Percentiles rank a stretch among this genome's conserved stretches.
These are phyloP conservation scores for Trichomonas gallinae DNA, from an alignment of 208 protist genomes.

Conservation along the genomic window DNA sequence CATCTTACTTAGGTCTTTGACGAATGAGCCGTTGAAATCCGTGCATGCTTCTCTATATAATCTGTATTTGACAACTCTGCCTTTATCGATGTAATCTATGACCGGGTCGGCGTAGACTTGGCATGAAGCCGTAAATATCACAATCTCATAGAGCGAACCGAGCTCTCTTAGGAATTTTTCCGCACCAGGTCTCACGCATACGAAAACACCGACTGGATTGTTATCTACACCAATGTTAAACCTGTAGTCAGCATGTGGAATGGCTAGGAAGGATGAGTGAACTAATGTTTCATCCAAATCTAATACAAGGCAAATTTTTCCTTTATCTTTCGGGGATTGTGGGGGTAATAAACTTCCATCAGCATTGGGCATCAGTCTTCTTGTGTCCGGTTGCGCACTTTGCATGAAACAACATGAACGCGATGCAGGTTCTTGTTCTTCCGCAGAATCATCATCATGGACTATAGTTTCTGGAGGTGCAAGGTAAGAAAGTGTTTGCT, in stretches of 20 bases:
- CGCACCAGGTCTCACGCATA: background rate
- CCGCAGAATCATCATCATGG: background rate
- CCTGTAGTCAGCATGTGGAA: background rate
- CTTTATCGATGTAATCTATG: background rate
- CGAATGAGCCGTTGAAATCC: background rate
- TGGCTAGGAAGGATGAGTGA: background rate
- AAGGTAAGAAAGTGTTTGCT: background rate
- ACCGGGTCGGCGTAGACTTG: background rate
- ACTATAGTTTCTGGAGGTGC: background rate
- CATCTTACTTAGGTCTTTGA: background rate
- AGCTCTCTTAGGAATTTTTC: background rate
- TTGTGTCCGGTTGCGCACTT: background rate
- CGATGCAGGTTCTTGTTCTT: background rate
- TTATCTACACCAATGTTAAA: background rate
- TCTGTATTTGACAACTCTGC: background rate
- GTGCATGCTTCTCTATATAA: constrained; percentile 13
- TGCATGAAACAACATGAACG: background rate
- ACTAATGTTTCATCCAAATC: constrained; percentile 8
- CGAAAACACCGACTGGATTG: background rate
- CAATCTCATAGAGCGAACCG: background rate
- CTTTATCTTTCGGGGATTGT: background rate
- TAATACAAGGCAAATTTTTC: background rate
- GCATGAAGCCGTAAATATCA: background rate
- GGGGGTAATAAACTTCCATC: background rate
- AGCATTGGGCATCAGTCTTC: background rate